These are phyloP conservation scores for Sisymbrium irio DNA, from an alignment of 345 rosid genomes.

Conservation along the genomic window DNA sequence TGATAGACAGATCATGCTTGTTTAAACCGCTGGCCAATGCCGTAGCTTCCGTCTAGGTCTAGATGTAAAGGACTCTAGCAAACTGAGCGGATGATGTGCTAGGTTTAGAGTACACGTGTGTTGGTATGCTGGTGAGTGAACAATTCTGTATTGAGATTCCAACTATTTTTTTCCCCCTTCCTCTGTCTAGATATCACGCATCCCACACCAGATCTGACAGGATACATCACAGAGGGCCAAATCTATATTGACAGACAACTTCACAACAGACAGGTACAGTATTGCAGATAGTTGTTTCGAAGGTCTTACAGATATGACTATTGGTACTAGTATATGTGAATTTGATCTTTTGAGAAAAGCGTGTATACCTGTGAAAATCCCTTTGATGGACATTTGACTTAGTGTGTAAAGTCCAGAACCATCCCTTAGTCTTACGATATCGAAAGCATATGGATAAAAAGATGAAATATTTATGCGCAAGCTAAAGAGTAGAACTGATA, in stretches of 20 bases:
- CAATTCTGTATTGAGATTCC: not conserved
- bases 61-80: conserved; percentile 7
- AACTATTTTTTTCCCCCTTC: conserved; percentile 3
- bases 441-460: not conserved
- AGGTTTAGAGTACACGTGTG: conserved; percentile 1
- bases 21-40: not conserved
- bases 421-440: conserved; percentile 1
- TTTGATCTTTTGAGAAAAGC: not conserved
- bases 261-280: conserved; percentile 57
- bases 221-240: conserved; percentile 90
- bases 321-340: not conserved
- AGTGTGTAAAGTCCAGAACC: not conserved
- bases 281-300: not conserved
- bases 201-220: conserved; percentile 91
- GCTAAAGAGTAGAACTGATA: no score
- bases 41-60: conserved; percentile 7
- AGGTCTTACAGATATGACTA: not conserved
- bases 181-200: conserved; percentile 72
- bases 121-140: not conserved
- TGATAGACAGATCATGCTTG: not conserved
- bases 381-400: not conserved
- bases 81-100: not conserved
- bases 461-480: no score
- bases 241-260: conserved; percentile 82
- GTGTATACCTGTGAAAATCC: not conserved